Conservation (phyloP, 495 filamentous ascomycete genomes). For the Opeltia flavorubescens region DNA sequence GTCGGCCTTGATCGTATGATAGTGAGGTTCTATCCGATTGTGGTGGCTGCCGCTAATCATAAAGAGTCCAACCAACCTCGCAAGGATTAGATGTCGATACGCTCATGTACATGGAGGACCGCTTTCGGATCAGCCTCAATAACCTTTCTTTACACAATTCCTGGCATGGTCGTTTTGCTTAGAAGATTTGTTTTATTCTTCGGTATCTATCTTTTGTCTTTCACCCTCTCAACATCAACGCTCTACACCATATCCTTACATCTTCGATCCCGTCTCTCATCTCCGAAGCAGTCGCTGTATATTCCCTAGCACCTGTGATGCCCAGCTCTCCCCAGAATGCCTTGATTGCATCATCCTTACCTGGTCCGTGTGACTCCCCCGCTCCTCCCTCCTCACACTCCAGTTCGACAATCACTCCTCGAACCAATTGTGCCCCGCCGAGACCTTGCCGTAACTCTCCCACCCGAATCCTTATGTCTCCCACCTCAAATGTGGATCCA, state of each 20-base stretch:
- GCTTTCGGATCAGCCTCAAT: no score
- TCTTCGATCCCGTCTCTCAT: slow-evolving; percentile 2
- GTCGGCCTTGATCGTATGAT: no score
- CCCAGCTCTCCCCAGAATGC: slow-evolving; percentile 11
- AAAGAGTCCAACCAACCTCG: no score
- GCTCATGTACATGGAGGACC: no score
- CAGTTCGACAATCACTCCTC: slow-evolving; percentile 14
- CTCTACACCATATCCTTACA: slow-evolving; percentile 14
- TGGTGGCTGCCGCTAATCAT: no score
- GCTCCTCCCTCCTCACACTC: slow-evolving; percentile 1
- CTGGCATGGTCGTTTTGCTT: no score
- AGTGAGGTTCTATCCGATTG: no score
- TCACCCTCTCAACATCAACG: slow-evolving; percentile 11
- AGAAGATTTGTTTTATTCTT: no score
- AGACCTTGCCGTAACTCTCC: slow-evolving; percentile 12
- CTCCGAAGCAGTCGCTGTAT: background rate
- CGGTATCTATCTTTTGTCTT: background rate
- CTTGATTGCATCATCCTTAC: slow-evolving; percentile 5
- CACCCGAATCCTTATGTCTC: slow-evolving; percentile 10
- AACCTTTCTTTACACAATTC: no score
- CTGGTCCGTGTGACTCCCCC: slow-evolving; percentile 4
- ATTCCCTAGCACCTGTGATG: slow-evolving; percentile 6
- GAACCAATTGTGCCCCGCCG: slow-evolving; percentile 8
- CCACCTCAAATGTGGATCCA: slow-evolving; percentile 9
- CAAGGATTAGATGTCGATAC: no score